Conservation (phyloP, 768 basidiomycete species). For the Leccinum olivaceopallidum region DNA sequence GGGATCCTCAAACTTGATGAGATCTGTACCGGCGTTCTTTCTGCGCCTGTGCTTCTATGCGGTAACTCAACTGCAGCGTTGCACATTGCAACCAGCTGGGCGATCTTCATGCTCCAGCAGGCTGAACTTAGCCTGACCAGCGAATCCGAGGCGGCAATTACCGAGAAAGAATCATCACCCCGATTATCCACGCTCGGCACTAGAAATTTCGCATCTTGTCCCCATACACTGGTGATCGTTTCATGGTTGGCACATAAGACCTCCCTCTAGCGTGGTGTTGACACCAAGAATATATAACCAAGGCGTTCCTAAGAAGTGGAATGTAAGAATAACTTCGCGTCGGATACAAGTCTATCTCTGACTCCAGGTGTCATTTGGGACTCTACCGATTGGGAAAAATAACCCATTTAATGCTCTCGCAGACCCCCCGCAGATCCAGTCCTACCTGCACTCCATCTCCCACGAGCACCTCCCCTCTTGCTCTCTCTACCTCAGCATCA, state of each 20-base stretch:
- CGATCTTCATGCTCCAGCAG: too few species aligned
- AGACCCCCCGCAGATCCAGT: slow-evolving; percentile 31
- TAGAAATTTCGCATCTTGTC: too few species aligned
- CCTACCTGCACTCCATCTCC: slow-evolving; percentile 18
- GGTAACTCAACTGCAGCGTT: too few species aligned
- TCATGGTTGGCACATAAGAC: background rate
- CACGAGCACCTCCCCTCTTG: slow-evolving; percentile 17
- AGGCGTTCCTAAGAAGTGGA: background rate
- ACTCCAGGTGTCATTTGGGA: background rate
- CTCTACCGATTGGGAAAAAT: slow-evolving; percentile 46
- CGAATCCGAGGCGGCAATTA: too few species aligned
- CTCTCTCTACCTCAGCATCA: slow-evolving; percentile 21
- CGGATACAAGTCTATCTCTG: background rate
- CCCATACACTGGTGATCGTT: background rate
- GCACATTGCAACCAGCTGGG: too few species aligned
- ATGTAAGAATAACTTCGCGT: background rate
- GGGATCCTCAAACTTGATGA: too few species aligned
- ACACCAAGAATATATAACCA: background rate
- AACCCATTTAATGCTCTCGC: slow-evolving; percentile 51
- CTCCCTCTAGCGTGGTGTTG: slow-evolving; percentile 4
- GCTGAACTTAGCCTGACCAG: too few species aligned
- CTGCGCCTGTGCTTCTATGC: too few species aligned
- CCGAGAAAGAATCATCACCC: too few species aligned
- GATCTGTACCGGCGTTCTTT: too few species aligned
- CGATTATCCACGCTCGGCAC: too few species aligned